phyloP scores from a whole-genome alignment of 2,329 filamentous ascomycete species.

The Plenodomus biglobosus region DNA sequence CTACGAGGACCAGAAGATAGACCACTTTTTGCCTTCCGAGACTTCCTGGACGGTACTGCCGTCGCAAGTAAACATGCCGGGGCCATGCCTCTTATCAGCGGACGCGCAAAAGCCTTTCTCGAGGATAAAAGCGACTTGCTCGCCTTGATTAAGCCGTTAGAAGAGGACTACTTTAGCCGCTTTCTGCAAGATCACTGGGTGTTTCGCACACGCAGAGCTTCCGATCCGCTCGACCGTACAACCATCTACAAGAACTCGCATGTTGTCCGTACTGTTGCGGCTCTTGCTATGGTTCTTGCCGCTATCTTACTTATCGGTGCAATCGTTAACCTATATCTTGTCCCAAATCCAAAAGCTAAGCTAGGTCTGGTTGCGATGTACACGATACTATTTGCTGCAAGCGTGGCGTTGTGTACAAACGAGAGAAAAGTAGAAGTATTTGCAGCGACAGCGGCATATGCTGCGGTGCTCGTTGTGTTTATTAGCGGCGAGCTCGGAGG shows the following conservation, averaged over 20 bases:
- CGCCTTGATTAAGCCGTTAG: not conserved
- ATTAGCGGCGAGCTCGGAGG: conserved; percentile 22
- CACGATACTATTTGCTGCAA: conserved; percentile 25
- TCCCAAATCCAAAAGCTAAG: conserved; percentile 13
- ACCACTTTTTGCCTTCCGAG: not conserved
- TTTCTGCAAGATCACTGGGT: conserved; percentile 16
- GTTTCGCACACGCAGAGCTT: not conserved
- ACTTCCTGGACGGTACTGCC: not conserved
- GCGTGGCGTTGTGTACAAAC: conserved; percentile 20
- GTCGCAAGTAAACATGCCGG: not conserved
- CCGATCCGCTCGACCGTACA: conserved; percentile 5
- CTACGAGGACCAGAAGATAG: not conserved
- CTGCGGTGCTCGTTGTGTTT: conserved; percentile 27
- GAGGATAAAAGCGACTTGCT: not conserved
- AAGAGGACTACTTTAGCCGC: conserved; percentile 12
- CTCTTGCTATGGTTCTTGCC: conserved; percentile 11
- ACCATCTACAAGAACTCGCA: conserved; percentile 9
- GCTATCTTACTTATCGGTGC: conserved; percentile 25
- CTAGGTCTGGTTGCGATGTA: conserved; percentile 22
- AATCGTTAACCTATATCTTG: conserved; percentile 21
- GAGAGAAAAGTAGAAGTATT: conserved; percentile 27
- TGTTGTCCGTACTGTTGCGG: conserved; percentile 10
- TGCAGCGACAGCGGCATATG: conserved; percentile 27
- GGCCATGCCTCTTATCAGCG: not conserved
- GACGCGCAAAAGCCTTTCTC: not conserved